A percentile compares a stretch with the other conserved stretches of the same genome.
These are phyloP conservation scores for Rhodamnia rubescens DNA, from an alignment of 345 rosid species.

Conservation along the genomic window DNA sequence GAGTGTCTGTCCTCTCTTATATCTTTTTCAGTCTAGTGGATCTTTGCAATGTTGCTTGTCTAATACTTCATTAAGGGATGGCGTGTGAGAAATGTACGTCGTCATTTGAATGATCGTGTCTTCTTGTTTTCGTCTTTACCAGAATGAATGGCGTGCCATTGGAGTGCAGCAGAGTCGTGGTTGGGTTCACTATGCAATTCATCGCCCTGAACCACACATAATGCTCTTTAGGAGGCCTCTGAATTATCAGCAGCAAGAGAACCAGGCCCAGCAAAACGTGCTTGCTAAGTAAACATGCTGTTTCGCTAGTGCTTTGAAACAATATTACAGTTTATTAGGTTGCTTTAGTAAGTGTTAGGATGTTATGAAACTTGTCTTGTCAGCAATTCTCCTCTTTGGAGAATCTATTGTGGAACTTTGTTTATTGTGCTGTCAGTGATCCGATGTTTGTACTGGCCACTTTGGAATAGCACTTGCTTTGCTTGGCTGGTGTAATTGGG, in stretches of 20 bases:
- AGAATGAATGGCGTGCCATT: constrained; percentile 92
- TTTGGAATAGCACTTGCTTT: not conserved
- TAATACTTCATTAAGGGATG: not conserved
- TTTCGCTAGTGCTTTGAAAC: not conserved
- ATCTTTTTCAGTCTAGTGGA: not conserved
- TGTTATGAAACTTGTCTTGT: not conserved
- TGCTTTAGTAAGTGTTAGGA: not conserved
- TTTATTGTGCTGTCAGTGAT: not conserved
- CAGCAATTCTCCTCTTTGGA: not conserved
- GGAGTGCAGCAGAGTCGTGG: constrained; percentile 99
- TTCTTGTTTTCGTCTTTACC: not conserved
- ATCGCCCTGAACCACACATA: constrained; percentile 97
- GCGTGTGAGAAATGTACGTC: not conserved
- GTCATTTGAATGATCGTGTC: not conserved
- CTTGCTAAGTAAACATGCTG: constrained; percentile 35
- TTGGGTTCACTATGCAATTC: constrained; percentile 94
- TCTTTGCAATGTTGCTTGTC: not conserved
- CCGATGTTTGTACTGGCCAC: not conserved
- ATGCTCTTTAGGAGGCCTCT: constrained; percentile 93
- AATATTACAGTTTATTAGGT: not conserved
- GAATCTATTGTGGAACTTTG: not conserved
- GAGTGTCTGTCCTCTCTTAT: not conserved
- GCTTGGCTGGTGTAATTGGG: not conserved
- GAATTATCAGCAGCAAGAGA: constrained; percentile 83
- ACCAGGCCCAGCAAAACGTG: constrained; percentile 38